Base-by-base conservation (phyloP, 2,329 filamentous ascomycete species). In the Phialemonium atrogriseum region DNA sequence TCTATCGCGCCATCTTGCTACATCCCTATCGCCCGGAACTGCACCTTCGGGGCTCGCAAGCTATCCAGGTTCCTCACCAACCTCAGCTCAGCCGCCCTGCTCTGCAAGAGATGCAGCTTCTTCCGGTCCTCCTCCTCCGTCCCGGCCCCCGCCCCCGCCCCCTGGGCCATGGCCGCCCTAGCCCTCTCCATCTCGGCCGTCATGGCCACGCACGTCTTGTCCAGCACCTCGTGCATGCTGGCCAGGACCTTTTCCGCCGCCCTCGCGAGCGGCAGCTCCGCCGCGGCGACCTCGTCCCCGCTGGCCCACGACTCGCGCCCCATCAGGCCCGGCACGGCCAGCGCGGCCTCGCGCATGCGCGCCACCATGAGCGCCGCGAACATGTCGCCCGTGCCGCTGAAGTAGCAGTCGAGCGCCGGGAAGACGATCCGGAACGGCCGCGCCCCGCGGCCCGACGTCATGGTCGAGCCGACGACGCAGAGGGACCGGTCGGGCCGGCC, bases 381-480 rank as follows among this genome's bases (percentile, higher is more conserved):
- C 89, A 98, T 95, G 62, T 98, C 91, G 27, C 91, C 91, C 0
- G 93, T 96, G 24, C 91, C 91, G 47, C 83, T 87, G 60, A 96
- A 98, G 67, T 91, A 94, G 59, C 87, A 84, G 51, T 94, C 84
- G 37, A 95, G 79, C 17, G 81, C 75, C 0, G 89, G 87, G 35
- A 95, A 85, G 34, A 83, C 77, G 48, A 96, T 80, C 48, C 81
- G 79, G 67, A 96, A 98, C 32, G 89, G 70, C n/a, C 91, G 80
- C 0, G 89, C 77, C 24, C 66, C 67, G 42, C 76, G 73, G 40
- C 57, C 62, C 27, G 67, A 72, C 34, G 66, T 70, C 51, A 78
- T 79, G 12, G 79, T 86, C 9, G 84, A 88, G 34, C 87, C 87
- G 35, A 93, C 75, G 21, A 91, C 75, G 16, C 75, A 79, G 10